Conservation (phyloP, 2,329 filamentous ascomycete species). For the Botrytis squamosa region DNA sequence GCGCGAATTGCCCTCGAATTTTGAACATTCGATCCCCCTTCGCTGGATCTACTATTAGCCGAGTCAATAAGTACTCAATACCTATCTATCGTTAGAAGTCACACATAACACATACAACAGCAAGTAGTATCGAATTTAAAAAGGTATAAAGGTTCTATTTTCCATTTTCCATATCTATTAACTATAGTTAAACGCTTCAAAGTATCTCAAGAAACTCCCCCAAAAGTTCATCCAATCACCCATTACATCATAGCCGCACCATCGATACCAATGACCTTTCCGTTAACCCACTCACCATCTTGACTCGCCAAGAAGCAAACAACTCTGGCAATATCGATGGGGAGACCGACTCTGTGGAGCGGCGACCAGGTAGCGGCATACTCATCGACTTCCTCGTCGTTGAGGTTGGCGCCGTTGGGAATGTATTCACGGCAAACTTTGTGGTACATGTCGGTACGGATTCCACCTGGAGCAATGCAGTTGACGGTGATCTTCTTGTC, state of each 20-base stretch:
- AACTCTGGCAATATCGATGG: slow-evolving; percentile 65
- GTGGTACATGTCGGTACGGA: slow-evolving; percentile 68
- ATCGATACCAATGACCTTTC: slow-evolving; percentile 32
- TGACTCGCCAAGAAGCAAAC: slow-evolving; percentile 59
- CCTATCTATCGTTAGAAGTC: background rate
- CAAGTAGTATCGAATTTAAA: background rate
- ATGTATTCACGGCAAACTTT: slow-evolving; percentile 64
- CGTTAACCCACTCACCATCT: slow-evolving; percentile 48
- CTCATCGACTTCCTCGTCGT: slow-evolving; percentile 58
- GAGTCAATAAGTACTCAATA: background rate
- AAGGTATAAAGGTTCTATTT: background rate
- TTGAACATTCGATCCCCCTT: background rate
- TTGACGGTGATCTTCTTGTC: slow-evolving; percentile 66
- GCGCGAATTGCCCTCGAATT: background rate
- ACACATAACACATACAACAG: background rate
- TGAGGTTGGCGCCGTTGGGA: slow-evolving; percentile 54
- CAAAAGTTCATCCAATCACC: background rate
- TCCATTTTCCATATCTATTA: background rate
- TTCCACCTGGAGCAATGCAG: slow-evolving; percentile 66
- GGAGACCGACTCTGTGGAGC: slow-evolving; percentile 63
- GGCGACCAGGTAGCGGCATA: slow-evolving; percentile 64
- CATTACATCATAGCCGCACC: slow-evolving; percentile 32
- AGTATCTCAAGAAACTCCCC: background rate
- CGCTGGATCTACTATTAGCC: background rate
- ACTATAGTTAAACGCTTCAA: background rate